Percentiles rank a stretch among this genome's conserved stretches.
phyloP scores from a whole-genome alignment of 768 basidiomycete species.

The Leccinum imitatum region DNA sequence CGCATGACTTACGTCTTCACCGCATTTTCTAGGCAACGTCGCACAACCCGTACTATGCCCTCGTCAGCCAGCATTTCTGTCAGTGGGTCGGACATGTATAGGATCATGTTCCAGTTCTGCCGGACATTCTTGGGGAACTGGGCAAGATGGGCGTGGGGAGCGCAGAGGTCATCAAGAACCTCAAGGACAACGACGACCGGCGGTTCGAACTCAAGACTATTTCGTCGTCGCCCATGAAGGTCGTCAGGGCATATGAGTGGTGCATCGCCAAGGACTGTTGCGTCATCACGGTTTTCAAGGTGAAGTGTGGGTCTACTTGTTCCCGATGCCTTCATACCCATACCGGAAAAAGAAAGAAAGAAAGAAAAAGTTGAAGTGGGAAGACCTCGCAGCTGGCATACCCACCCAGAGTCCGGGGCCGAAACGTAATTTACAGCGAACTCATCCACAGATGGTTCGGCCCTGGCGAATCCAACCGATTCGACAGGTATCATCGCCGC shows the following conservation, averaged over 20 bases:
- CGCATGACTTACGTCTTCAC: neutral
- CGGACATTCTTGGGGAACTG: constrained; percentile 91
- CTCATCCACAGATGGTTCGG: no score
- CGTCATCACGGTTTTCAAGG: no score
- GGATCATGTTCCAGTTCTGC: constrained; percentile 90
- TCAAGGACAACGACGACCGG: constrained; percentile 40
- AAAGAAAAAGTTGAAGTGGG: no score
- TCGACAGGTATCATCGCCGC: no score
- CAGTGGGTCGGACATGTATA: constrained; percentile 73
- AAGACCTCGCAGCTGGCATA: no score
- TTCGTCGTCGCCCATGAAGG: constrained; percentile 51
- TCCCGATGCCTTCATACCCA: no score
- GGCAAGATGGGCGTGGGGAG: constrained; percentile 85
- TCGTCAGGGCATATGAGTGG: constrained; percentile 89
- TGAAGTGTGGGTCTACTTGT: no score
- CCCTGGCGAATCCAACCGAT: no score
- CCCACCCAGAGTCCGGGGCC: no score
- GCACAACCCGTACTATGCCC: constrained; percentile 75
- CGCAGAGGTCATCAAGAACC: constrained; percentile 67
- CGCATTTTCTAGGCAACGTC: constrained; percentile 54
- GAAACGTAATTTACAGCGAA: no score
- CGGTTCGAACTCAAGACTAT: constrained; percentile 50
- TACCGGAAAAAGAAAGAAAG: no score
- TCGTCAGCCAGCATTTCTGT: constrained; percentile 84
- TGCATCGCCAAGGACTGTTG: constrained; percentile 77